Conservation (phyloP, 805 yeast genomes). For the Ogataea corticis region DNA sequence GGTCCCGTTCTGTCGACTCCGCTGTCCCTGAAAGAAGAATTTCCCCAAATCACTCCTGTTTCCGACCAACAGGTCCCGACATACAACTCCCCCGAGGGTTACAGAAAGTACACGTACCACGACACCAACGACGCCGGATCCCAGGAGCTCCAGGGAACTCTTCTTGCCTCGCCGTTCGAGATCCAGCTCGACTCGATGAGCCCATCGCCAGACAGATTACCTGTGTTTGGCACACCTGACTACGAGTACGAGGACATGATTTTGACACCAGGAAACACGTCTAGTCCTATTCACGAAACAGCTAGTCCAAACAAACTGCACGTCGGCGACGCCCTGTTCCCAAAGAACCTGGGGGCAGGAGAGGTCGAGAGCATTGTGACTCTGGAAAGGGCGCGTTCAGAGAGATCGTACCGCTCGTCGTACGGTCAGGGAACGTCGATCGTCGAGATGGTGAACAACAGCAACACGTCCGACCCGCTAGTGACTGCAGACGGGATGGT, state of each 20-base stretch:
- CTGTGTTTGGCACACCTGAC: conserved; percentile 3
- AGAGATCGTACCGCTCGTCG: conserved; percentile 43
- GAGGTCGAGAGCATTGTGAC: conserved; percentile 77
- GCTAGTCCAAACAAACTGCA: conserved; percentile 29
- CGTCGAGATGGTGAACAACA: conserved; percentile 24
- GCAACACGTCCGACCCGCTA: conserved; percentile 20
- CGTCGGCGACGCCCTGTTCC: conserved; percentile 65
- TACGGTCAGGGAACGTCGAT: conserved; percentile 27
- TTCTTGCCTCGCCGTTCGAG: conserved; percentile 14
- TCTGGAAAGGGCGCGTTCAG: conserved; percentile 62
- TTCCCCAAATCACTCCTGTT: conserved; percentile 5
- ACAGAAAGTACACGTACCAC: conserved; percentile 15
- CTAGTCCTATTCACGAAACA: too few relatives aligned
- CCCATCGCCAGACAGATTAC: conserved; percentile 19
- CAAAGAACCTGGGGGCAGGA: conserved; percentile 61
- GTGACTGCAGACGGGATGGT: conserved; percentile 45
- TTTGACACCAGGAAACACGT: conserved; percentile 7
- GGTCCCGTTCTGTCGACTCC: conserved; percentile 18
- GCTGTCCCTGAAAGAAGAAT: conserved; percentile 8
- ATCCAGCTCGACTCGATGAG: conserved; percentile 18
- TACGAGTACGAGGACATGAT: conserved; percentile 3
- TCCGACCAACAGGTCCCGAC: conserved; percentile 11
- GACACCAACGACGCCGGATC: background rate
- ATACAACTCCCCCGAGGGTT: conserved; percentile 15
- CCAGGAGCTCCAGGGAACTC: conserved; percentile 6